Evolutionary conservation across 345 rosid genomes (phyloP).

Genomic region (Trapa incisa): DNA sequence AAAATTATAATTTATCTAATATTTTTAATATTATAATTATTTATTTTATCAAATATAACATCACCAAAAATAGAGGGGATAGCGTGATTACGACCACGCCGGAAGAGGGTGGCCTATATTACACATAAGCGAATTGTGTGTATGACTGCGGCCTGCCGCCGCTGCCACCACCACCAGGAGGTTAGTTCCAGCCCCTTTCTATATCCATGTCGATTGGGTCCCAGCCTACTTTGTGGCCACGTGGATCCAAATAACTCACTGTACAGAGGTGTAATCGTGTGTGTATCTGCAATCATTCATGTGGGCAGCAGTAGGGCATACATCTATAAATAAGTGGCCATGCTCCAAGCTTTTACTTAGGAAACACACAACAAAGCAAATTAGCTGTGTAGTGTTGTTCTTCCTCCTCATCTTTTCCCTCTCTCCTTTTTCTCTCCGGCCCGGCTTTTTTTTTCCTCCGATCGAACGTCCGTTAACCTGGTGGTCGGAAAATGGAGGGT

Average conservation of each 20-base stretch:
- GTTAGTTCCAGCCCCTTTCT: neutral
- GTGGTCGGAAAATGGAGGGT: conserved; percentile 35
- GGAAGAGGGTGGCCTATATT: neutral
- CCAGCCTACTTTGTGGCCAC: neutral
- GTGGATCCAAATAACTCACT: neutral
- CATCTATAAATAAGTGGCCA: conserved; percentile 7
- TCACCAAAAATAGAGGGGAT: too few relatives aligned
- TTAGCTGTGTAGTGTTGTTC: conserved; percentile 1
- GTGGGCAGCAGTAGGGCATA: too few relatives aligned
- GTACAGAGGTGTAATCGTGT: neutral
- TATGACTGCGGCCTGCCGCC: neutral
- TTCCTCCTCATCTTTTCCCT: neutral
- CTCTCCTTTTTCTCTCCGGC: neutral
- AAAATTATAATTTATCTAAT: too few relatives aligned
- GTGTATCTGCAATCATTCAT: neutral
- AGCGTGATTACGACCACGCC: neutral
- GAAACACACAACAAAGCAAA: conserved; percentile 1
- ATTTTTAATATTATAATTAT: too few relatives aligned
- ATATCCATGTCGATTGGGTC: neutral
- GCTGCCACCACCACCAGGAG: neutral
- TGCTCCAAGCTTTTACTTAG: conserved; percentile 5
- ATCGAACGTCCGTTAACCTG: neutral
- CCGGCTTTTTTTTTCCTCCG: neutral
- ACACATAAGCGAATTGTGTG: too few relatives aligned
- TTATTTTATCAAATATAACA: too few relatives aligned